Evolutionary conservation across 2,329 filamentous ascomycete genomes (phyloP).

Genomic region (Salinomyces thailandicus): DNA sequence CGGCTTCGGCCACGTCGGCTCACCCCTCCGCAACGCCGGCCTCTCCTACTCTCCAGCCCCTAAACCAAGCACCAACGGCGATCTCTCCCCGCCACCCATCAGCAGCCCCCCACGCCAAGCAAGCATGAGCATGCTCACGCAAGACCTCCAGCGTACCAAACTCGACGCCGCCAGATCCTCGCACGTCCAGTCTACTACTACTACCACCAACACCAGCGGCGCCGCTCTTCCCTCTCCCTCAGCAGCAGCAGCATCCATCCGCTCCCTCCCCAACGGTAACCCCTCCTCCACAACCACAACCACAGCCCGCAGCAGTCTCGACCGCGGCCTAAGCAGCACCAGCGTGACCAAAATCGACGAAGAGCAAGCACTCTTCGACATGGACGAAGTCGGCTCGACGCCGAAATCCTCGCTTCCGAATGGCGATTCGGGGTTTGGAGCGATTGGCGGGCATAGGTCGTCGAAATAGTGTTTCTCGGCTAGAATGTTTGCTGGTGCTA

Average conservation of each 20-base stretch:
- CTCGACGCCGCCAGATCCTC: slow-evolving; percentile 25
- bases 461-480: too few species aligned
- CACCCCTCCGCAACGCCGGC: slow-evolving; percentile 50
- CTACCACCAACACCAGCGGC: slow-evolving; percentile 2
- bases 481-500: too few species aligned
- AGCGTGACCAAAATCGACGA: slow-evolving; percentile 22
- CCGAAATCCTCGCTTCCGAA: slow-evolving; percentile 5
- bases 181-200: slow-evolving; percentile 13
- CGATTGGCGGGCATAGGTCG: slow-evolving; percentile 9
- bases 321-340: slow-evolving; percentile 19
- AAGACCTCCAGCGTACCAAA: slow-evolving; percentile 34
- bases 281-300: too few species aligned
- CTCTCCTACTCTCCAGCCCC: slow-evolving; percentile 31
- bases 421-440: slow-evolving; percentile 9
- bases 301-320: slow-evolving; percentile 12
- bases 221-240: neutral
- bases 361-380: slow-evolving; percentile 24
- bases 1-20: slow-evolving; percentile 50
- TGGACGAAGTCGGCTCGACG: slow-evolving; percentile 19
- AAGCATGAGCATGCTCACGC: slow-evolving; percentile 52
- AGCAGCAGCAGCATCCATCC: slow-evolving; percentile 1
- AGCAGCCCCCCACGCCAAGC: slow-evolving; percentile 47
- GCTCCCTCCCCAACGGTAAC: slow-evolving; percentile 12
- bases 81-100: slow-evolving; percentile 34
- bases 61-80: slow-evolving; percentile 11